phyloP scores from a whole-genome alignment of 2,329 filamentous ascomycete species.

The Lecanicillium sp. region DNA sequence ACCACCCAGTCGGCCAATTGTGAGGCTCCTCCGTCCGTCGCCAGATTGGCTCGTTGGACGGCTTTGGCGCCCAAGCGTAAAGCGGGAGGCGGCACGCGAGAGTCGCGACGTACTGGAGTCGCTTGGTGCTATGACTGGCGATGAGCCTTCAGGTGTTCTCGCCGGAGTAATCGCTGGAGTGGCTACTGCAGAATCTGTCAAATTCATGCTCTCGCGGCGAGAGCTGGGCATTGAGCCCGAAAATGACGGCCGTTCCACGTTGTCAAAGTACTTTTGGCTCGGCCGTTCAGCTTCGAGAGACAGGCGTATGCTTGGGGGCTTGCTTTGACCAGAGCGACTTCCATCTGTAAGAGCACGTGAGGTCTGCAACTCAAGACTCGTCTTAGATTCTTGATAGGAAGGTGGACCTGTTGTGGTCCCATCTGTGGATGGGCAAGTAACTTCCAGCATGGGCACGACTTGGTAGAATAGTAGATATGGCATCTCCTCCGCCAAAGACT shows the following conservation, averaged over 20 bases:
- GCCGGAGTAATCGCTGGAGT: constrained; percentile 29
- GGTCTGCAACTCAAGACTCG: constrained; percentile 28
- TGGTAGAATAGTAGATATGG: constrained; percentile 96
- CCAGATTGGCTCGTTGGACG: constrained; percentile 50
- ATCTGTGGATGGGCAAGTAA: constrained; percentile 40
- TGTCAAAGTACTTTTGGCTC: constrained; percentile 38
- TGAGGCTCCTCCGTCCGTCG: constrained; percentile 48
- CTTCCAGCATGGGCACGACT: constrained; percentile 76
- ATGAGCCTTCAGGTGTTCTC: constrained; percentile 25
- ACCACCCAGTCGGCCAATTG: constrained; percentile 46
- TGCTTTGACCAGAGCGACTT: constrained; percentile 16
- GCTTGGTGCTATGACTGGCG: constrained; percentile 35
- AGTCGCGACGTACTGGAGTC: constrained; percentile 46
- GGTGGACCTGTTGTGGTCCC: constrained; percentile 44
- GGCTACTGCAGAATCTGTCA: constrained; percentile 34
- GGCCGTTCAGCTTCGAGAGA: constrained; percentile 46
- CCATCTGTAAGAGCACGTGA: constrained; percentile 9
- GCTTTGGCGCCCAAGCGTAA: constrained; percentile 40
- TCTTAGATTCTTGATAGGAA: constrained; percentile 47
- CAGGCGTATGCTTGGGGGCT: constrained; percentile 43
- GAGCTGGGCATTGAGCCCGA: constrained; percentile 27
- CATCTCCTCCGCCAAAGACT: constrained; percentile 75
- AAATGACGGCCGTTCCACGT: constrained; percentile 29
- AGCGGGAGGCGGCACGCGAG: constrained; percentile 49
- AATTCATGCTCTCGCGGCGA: constrained; percentile 42